Base-by-base conservation (phyloP, 2,329 filamentous ascomycete genomes). In the Hypoxylon sp. region DNA sequence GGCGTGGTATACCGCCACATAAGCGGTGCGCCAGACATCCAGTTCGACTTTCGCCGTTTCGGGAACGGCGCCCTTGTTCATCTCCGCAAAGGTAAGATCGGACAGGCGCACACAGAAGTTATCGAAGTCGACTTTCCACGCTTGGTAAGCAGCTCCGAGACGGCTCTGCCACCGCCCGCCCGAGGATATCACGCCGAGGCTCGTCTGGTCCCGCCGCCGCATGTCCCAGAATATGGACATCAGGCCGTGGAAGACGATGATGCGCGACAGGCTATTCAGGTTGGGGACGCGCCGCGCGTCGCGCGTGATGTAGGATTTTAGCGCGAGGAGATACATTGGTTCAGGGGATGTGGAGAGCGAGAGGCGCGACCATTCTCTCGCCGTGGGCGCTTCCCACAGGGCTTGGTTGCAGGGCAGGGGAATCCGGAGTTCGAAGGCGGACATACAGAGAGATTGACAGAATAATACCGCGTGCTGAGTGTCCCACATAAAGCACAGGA, bases 361-460 rank as follows among this genome's bases (percentile, higher is more conserved):
- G 6, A 82, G 70, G 1, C 81, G 80, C 1, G 80, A 79, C 87
- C 88, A 88, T 37, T 84, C 81, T 6, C 82, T 79, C 0, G 87
- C 83, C 0, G 85, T 84, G 1, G 81, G 76, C 1, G 89, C 87
- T 74, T 90, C 88, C 88, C 89, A 91, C 0, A 85, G 72, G 0
- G 80, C 75, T 55, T 88, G 82, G 44, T 84, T 81, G 72, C 86
- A 90, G 0, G 88, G 89, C 2, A 90, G 76, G 1, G 83, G 81
- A 0, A 88, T 83, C 0, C 87, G 83, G 0, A 91, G 81, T 72
- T 90, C 88, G 55, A 90, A 90, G 0, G 88, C 86, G 1, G 87
- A 90, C 88, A 90, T 90, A 77, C 88, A 90, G 0, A 91, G 82
- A 3, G 86, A 89, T 73, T 90, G 88, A n/a, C 87, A 90, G 75